Percentiles rank a stretch among this genome's conserved stretches.
These are phyloP conservation scores for Biscutella laevigata DNA, from an alignment of 441 rosid species.

Conservation along the genomic window DNA sequence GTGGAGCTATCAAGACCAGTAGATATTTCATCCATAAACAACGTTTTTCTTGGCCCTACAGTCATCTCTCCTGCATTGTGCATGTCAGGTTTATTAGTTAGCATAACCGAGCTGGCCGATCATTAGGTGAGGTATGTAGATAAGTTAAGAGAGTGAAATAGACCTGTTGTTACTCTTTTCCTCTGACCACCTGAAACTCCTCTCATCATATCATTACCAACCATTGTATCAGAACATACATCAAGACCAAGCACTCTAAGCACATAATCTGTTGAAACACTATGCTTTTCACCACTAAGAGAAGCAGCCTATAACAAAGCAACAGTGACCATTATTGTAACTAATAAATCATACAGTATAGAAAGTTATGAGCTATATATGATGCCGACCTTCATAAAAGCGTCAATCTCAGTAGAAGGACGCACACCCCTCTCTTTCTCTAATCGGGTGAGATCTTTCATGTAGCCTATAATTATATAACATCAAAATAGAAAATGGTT, in stretches of 20 bases:
- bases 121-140: background rate
- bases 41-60: constrained; percentile 84
- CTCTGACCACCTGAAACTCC: constrained; percentile 97
- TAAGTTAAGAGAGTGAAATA: constrained; percentile 23
- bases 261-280: constrained; percentile 70
- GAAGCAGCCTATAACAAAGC: constrained; percentile 59
- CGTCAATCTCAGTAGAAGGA: constrained; percentile 84
- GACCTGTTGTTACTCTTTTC: constrained; percentile 91
- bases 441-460: constrained; percentile 51
- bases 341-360: background rate
- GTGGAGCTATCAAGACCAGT: constrained; percentile 96
- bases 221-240: constrained; percentile 73
- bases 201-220: constrained; percentile 87
- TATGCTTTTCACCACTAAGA: constrained; percentile 63
- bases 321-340: background rate
- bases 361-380: background rate
- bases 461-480: constrained; percentile 34
- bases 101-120: background rate
- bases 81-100: background rate
- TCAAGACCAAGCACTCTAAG: constrained; percentile 87
- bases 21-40: constrained; percentile 95
- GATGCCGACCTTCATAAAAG: constrained; percentile 75
- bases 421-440: constrained; percentile 65
- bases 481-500: background rate
- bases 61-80: constrained; percentile 74